A percentile compares a stretch with the other conserved stretches of the same genome.
Conservation (phyloP, 257 asterid genomes). For the Galeopsis tetrahit region DNA sequence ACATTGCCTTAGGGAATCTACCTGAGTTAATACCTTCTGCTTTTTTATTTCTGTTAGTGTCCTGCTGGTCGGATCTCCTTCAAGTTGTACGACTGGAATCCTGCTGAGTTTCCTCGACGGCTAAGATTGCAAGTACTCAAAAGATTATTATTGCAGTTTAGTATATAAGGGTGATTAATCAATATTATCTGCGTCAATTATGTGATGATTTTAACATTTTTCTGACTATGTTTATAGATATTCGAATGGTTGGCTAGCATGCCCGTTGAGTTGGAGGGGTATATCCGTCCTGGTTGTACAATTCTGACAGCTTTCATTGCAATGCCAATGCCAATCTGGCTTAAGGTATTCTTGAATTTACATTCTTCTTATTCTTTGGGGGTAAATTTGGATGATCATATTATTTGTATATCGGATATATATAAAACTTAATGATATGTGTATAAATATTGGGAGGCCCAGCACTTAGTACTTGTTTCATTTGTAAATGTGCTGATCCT, state of each 20-base stretch:
- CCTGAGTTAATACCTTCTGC: constrained; percentile 26
- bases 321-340: constrained; percentile 78
- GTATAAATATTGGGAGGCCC: constrained; percentile 10
- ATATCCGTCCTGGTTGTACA: constrained; percentile 95
- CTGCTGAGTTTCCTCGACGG: constrained; percentile 92
- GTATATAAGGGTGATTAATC: constrained; percentile 46
- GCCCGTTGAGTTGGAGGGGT: constrained; percentile 95
- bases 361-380: constrained; percentile 13
- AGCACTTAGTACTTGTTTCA: background rate
- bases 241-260: constrained; percentile 90
- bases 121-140: constrained; percentile 89
- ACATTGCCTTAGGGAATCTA: constrained; percentile 5
- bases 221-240: constrained; percentile 53
- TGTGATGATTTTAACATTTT: constrained; percentile 36
- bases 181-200: constrained; percentile 30
- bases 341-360: constrained; percentile 54
- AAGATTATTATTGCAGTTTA: constrained; percentile 73
- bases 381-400: constrained; percentile 8
- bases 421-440: constrained; percentile 17
- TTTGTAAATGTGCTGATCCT: background rate
- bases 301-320: constrained; percentile 80
- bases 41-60: constrained; percentile 54
- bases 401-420: background rate
- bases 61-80: constrained; percentile 91
- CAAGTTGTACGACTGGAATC: constrained; percentile 96